Base-by-base conservation (phyloP, 257 asterid species). In the Leonotis leonurus region DNA sequence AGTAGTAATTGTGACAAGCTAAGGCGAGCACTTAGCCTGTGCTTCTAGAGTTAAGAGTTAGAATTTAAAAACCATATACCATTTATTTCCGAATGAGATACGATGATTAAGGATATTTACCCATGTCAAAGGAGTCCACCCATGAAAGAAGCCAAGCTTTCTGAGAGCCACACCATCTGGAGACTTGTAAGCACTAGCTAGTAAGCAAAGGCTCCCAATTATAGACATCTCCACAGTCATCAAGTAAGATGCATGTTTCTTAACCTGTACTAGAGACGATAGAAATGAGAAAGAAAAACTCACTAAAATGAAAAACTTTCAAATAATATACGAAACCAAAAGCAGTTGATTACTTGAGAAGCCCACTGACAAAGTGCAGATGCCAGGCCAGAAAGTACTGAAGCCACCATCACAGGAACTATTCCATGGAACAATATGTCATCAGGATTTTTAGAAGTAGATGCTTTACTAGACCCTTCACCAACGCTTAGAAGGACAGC, bases 351-450 rank as follows among this genome's bases (percentile, higher is more conserved):
- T 76, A 83, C 99, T 79, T 93, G 99, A 71, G 94, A 78, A 48
- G 99, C 96, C 99, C 99, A 89, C 77, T 93, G 99, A 62, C 99
- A 93, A 77, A 93, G 78, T 36, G 99, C 83, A 69, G 97, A 93
- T 71, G 97, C 99, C 77, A 93, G 67, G 72, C 99, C 99, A 58
- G 97, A 89, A 57, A 93, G 95, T 30, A 89, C 87, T 48, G 99
- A 93, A 63, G 97, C 99, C 57, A 89, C 86, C 61, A 93, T 70
- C 43, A 93, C 90, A 13, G 96, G 96, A 62, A 87, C 69, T 63
- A 93, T 87, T 59, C 99, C 99, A 71, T 72, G 68, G 67, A 89
- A 93, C 59, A 89, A 78, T 60, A 85, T 73, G 18, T 89, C 96
- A 44, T 89, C 94, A 16, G 94, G 83, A 69, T 80, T 79, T 49